Conservation (phyloP, 257 asterid species). For the Striga asiatica region DNA sequence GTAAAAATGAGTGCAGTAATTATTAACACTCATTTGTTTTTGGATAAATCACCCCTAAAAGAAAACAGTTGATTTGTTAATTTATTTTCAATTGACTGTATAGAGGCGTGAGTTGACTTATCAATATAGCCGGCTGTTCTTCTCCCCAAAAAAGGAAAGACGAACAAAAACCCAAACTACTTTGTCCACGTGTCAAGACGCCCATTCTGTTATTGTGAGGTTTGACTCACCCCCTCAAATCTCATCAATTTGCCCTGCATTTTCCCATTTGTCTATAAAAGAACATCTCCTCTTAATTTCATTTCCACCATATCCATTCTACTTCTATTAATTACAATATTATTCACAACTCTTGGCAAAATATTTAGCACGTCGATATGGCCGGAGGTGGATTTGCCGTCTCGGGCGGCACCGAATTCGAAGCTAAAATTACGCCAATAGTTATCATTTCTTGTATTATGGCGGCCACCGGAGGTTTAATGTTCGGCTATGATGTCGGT, state of each 20-base stretch:
- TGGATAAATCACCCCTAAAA: too few species aligned
- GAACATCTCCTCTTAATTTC: not conserved
- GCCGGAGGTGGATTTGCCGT: slow-evolving; percentile 61
- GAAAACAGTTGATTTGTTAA: too few species aligned
- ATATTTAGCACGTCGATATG: slow-evolving; percentile 21
- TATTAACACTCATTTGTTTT: too few species aligned
- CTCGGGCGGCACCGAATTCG: slow-evolving; percentile 48
- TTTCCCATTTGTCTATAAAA: slow-evolving; percentile 28
- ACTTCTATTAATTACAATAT: not conserved
- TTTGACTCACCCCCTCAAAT: not conserved
- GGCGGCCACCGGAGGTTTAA: slow-evolving; percentile 90
- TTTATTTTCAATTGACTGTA: too few species aligned
- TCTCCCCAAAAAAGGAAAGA: too few species aligned
- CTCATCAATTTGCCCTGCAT: not conserved
- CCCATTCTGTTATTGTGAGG: not conserved
- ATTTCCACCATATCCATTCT: not conserved
- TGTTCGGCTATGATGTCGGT: slow-evolving; percentile 82
- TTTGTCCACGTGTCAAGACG: slow-evolving; percentile 33
- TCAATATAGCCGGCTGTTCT: too few species aligned
- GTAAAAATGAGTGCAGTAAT: too few species aligned
- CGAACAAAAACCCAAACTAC: not conserved
- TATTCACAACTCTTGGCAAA: not conserved
- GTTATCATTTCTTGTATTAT: slow-evolving; percentile 67
- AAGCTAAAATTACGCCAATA: slow-evolving; percentile 74
- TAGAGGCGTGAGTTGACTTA: too few species aligned